These are phyloP conservation scores for Rhododendron simsii DNA, from an alignment of 148 eudicot species.

Conservation along the genomic window DNA sequence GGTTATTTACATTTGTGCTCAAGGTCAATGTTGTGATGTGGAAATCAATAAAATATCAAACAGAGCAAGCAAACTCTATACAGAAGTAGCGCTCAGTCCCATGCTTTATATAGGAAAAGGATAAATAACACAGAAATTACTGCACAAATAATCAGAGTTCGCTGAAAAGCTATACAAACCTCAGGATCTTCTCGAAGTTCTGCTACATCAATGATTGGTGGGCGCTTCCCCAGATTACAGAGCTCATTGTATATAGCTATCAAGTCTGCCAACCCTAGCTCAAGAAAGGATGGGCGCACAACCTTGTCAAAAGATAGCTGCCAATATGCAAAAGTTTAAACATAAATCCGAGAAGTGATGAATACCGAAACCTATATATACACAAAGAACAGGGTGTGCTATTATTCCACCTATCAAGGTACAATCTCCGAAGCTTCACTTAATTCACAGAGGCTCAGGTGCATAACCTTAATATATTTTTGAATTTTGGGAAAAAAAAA, in stretches of 20 bases:
- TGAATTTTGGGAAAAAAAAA: too few species aligned
- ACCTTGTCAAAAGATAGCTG: conserved; percentile 92
- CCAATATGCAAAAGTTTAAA: conserved; percentile 15
- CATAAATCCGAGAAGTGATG: background rate
- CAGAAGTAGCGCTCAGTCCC: background rate
- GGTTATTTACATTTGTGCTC: background rate
- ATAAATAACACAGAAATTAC: background rate
- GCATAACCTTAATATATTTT: background rate
- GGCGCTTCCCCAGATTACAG: conserved; percentile 61
- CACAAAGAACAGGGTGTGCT: background rate
- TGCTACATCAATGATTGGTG: conserved; percentile 76
- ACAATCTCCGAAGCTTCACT: background rate
- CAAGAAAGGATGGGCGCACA: conserved; percentile 62
- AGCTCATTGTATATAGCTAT: conserved; percentile 72
- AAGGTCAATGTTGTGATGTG: background rate
- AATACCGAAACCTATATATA: background rate
- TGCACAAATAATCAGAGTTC: background rate
- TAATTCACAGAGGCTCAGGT: background rate
- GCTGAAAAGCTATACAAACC: conserved; percentile 32
- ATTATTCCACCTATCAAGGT: background rate
- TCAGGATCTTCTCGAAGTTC: conserved; percentile 80
- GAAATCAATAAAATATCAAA: background rate
- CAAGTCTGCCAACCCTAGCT: conserved; percentile 69
- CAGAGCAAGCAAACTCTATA: background rate
- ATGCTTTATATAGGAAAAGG: background rate